Evolutionary conservation across 176 grass and related monocot genomes (phyloP), one percentile per base, ranked within the genome.

Genomic region (bread wheat (Triticum aestivum)): DNA sequence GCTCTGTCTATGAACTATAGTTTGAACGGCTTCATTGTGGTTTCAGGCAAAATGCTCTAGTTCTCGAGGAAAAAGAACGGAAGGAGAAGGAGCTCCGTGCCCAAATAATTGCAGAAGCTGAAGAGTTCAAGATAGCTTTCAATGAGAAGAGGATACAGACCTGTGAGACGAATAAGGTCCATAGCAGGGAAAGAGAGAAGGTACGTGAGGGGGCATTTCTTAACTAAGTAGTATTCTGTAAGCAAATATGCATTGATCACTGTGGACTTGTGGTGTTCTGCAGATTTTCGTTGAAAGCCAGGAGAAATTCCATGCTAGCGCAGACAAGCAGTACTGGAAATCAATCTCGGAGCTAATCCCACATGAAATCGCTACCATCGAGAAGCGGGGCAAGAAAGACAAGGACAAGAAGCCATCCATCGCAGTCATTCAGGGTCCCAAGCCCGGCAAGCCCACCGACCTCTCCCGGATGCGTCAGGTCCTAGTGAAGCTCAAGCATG

Each of bases 171-270:
- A 95, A 94, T 83, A 91, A 85, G 79, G 65, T 91, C 15, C 84
- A 94, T 42, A 98, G 84, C 70, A 98, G 96, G 85, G 96, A 98
- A 79, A 95, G 92, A 82, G 93, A 98, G 83, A 92, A 98, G 91
- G 96, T 96, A 88, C 9, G 29, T 10, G 4, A 1, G 11, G 51
- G 14, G 42, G 14, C 8, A 42, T 6, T 56, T 82, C 20, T 41
- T 0, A 49, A 15, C 29, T 79, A 6, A 34, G 15, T 10, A 45
- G 17, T 68, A 49, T 71, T 42, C 1, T 75, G n/a, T 45, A 38
- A 81, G 62, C 6, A 78, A 18, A 18, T 61, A 3, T 18, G 20
- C 26, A 37, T 21, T 59, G 33, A 74, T 7, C 17, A 23, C 77
- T 67, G 38, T 29, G 21, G 42, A 32, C 39, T 65, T 30, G 21